phyloP scores from a whole-genome alignment of 495 filamentous ascomycete genomes.

The Delitschia confertaspora region DNA sequence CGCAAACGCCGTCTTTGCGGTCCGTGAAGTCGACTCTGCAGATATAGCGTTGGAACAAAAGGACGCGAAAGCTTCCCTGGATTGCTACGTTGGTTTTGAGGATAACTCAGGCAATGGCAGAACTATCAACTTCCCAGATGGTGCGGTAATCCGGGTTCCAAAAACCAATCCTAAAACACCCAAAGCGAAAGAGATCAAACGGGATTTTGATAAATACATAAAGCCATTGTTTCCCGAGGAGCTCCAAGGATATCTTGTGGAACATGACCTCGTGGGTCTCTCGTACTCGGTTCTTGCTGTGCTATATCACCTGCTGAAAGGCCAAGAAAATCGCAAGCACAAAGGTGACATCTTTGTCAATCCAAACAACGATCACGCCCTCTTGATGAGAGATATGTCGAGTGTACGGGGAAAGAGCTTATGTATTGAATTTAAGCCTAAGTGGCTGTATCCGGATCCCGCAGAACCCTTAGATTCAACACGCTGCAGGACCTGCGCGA shows the following conservation, averaged over 20 bases:
- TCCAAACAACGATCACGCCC: conserved; percentile 45
- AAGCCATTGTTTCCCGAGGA: conserved; percentile 45
- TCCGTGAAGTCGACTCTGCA: conserved; percentile 21
- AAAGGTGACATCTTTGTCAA: neutral
- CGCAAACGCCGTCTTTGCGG: conserved; percentile 58
- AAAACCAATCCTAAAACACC: conserved; percentile 52
- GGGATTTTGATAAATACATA: conserved; percentile 51
- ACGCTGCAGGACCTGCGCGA: conserved; percentile 81
- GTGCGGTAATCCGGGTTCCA: conserved; percentile 53
- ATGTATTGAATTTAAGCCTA: conserved; percentile 76
- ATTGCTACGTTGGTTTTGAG: too few species aligned
- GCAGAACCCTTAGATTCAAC: conserved; percentile 55
- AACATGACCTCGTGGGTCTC: conserved; percentile 50
- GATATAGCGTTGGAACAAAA: neutral
- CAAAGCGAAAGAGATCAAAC: conserved; percentile 45
- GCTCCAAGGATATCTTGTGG: conserved; percentile 46
- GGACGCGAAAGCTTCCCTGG: too few species aligned
- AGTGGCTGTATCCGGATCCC: conserved; percentile 83
- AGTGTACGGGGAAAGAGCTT: conserved; percentile 32
- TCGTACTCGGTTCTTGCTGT: conserved; percentile 31
- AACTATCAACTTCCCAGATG: neutral
- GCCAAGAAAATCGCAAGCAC: neutral
- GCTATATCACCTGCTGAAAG: neutral
- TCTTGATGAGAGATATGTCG: conserved; percentile 78
- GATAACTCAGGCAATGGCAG: too few species aligned